Evolutionary conservation across 169 alveolate species (phyloP).

Genomic region (Plasmodium yoelii): DNA sequence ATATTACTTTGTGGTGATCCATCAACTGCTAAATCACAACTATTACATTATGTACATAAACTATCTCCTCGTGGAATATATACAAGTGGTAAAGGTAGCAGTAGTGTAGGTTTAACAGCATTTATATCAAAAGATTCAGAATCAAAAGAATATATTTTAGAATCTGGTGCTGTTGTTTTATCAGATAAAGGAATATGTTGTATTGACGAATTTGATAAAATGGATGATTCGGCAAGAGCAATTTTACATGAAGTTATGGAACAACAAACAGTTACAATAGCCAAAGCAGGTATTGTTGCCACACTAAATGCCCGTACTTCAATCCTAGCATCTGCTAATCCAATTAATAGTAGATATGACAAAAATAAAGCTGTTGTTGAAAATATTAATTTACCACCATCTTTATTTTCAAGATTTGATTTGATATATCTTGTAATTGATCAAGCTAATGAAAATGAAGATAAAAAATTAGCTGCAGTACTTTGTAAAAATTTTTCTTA

Average conservation of each 20-base stretch:
- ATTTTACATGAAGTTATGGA: constrained; percentile 99
- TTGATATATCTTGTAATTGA: constrained; percentile 94
- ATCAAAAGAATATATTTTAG: constrained; percentile 96
- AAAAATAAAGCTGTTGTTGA: constrained; percentile 97
- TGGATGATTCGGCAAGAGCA: constrained; percentile 98
- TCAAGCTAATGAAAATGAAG: constrained; percentile 89
- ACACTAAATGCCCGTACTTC: constrained; percentile 97
- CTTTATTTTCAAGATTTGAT: constrained; percentile 96
- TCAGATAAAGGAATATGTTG: constrained; percentile 99
- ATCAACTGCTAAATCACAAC: constrained; percentile 99
- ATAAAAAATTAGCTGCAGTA: constrained; percentile 86
- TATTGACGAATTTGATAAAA: constrained; percentile 99
- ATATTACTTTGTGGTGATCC: constrained; percentile 99
- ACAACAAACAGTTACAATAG: constrained; percentile 99
- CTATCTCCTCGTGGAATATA: constrained; percentile 97
- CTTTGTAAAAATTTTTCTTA: constrained; percentile 79
- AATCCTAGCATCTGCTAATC: constrained; percentile 98
- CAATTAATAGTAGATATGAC: constrained; percentile 96
- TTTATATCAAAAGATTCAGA: constrained; percentile 98
- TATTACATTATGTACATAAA: constrained; percentile 96
- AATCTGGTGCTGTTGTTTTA: constrained; percentile 99
- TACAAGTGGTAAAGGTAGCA: constrained; percentile 96
- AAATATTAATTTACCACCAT: constrained; percentile 98
- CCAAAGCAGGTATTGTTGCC: constrained; percentile 98
- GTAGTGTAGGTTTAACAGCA: constrained; percentile 99